Evolutionary conservation across 306 rosid species (phyloP).

Genomic region (Acacia crassicarpa): DNA sequence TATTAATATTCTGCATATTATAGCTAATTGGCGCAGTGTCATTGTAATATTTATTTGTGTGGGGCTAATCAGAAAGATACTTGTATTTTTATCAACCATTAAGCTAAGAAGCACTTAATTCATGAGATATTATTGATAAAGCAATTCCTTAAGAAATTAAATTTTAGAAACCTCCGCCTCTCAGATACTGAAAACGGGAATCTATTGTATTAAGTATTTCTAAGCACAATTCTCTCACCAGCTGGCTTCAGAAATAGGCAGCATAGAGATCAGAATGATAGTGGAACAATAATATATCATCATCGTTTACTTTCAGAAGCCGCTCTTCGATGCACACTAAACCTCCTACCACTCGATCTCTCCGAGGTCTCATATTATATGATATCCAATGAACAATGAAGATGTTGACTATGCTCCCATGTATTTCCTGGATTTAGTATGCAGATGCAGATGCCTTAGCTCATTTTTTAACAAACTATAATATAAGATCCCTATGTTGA

Average conservation of each 20-base stretch:
- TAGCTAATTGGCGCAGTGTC: slow-evolving; percentile 41
- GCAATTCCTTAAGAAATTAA: background rate
- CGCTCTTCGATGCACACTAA: background rate
- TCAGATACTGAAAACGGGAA: background rate
- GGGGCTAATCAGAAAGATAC: background rate
- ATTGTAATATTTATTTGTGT: slow-evolving; percentile 29
- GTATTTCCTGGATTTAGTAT: background rate
- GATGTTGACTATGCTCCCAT: background rate
- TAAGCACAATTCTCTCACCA: background rate
- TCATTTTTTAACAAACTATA: background rate
- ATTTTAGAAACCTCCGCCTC: background rate
- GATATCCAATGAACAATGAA: background rate
- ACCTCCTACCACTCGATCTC: background rate
- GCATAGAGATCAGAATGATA: background rate
- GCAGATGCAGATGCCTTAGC: background rate
- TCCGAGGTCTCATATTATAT: background rate
- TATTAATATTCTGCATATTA: slow-evolving; percentile 41
- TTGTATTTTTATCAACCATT: too few species aligned
- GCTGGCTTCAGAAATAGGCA: background rate
- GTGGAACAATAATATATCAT: background rate
- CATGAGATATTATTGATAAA: too few species aligned
- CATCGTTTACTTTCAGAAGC: background rate
- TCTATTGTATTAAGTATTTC: too few species aligned
- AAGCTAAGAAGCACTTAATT: background rate
- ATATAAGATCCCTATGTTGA: too few species aligned